A percentile compares a stretch with the other conserved stretches of the same genome.
These are phyloP conservation scores for Mycena vitilis DNA, from an alignment of 768 basidiomycete species.

Conservation along the genomic window DNA sequence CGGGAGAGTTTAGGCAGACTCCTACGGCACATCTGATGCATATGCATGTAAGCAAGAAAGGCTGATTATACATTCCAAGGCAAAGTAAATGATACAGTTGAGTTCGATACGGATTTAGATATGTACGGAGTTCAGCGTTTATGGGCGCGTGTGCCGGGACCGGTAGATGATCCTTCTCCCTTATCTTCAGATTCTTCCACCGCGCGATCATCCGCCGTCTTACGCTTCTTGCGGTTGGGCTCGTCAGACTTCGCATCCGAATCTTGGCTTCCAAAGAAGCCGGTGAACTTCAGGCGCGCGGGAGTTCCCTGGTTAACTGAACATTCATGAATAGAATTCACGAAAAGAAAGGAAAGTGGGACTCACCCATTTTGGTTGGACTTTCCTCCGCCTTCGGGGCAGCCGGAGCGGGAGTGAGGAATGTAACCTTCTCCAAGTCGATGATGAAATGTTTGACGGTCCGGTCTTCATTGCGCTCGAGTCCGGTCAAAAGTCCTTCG, in stretches of 20 bases:
- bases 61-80: no score
- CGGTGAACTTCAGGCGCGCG: constrained; percentile 18
- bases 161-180: not conserved
- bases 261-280: constrained; percentile 15
- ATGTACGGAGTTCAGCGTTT: no score
- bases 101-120: no score
- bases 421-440: constrained; percentile 19
- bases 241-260: not conserved
- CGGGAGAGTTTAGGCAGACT: no score
- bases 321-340: not conserved
- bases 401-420: not conserved
- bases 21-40: no score
- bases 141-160: not conserved
- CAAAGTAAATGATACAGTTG: no score
- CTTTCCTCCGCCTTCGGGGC: no score
- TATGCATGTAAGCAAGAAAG: no score
- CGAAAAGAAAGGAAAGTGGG: not conserved
- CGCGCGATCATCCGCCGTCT: not conserved
- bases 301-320: constrained; percentile 14
- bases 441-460: constrained; percentile 17
- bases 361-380: no score
- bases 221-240: not conserved
- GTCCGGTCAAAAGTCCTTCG: constrained; percentile 9
- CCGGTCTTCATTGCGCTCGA: constrained; percentile 23
- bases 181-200: not conserved